Conservation (phyloP, 768 basidiomycete genomes). For the Pleurotus giganteus region DNA sequence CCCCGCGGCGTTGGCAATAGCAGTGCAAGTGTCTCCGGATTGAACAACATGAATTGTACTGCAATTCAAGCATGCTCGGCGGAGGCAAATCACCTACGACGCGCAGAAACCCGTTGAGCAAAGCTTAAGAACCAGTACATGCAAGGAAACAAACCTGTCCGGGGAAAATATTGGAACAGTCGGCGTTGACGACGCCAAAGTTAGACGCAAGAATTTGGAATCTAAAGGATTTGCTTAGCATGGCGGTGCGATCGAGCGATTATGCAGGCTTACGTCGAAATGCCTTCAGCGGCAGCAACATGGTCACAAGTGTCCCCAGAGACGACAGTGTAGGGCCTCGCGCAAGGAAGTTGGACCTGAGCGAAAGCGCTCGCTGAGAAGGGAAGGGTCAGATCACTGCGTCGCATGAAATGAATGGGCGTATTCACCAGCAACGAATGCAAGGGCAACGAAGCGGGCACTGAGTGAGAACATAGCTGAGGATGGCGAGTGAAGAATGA, state of each 20-base stretch:
- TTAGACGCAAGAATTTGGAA: constrained; percentile 61
- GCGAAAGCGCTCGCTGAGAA: constrained; percentile 9
- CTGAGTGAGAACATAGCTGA: not conserved
- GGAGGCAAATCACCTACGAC: constrained; percentile 51
- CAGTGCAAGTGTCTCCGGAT: constrained; percentile 48
- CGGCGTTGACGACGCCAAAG: constrained; percentile 41
- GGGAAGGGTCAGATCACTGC: not conserved
- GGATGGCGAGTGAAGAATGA: not conserved
- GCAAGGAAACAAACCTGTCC: constrained; percentile 38
- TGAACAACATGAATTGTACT: constrained; percentile 43
- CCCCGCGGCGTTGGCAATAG: constrained; percentile 36
- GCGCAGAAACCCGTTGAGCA: not conserved
- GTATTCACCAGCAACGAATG: not conserved
- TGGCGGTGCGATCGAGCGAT: not conserved
- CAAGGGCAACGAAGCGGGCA: not conserved
- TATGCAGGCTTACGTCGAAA: constrained; percentile 39
- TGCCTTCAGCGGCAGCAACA: constrained; percentile 45
- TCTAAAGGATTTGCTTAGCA: constrained; percentile 22
- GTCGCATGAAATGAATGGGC: not conserved
- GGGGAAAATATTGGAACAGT: constrained; percentile 54
- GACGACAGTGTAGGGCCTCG: constrained; percentile 49
- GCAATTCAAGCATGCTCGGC: constrained; percentile 57
- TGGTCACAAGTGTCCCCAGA: constrained; percentile 53
- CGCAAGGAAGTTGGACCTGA: constrained; percentile 29
- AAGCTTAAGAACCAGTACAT: not conserved